These are phyloP conservation scores for Colletotrichum sp. DNA, from an alignment of 2,329 filamentous ascomycete species.

Conservation along the genomic window DNA sequence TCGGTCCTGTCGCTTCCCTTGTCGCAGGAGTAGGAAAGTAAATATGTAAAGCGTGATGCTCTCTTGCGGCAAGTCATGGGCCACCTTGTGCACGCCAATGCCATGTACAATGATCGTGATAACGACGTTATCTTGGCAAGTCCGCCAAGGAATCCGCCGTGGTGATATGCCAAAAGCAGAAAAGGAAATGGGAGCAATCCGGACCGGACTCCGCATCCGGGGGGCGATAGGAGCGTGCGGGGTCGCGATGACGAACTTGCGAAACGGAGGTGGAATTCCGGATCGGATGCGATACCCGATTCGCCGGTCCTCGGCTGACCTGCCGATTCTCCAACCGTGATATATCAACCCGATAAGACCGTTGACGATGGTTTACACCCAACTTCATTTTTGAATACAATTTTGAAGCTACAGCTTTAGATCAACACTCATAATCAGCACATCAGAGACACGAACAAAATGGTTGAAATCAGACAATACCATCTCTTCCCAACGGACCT, in stretches of 20 bases:
- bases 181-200: neutral
- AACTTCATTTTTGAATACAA: neutral
- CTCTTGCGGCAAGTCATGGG: neutral
- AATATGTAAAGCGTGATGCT: too few species aligned
- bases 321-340: neutral
- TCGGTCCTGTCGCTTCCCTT: too few species aligned
- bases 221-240: neutral
- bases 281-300: neutral
- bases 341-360: neutral
- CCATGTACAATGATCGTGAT: neutral
- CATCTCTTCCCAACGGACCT: conserved; percentile 46
- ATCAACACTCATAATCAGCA: too few species aligned
- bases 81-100: neutral
- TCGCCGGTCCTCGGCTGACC: neutral
- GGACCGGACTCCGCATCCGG: neutral
- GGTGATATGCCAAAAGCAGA: neutral
- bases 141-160: neutral
- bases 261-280: neutral
- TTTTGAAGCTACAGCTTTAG: too few species aligned
- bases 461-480: conserved; percentile 38
- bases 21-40: too few species aligned
- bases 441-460: conserved; percentile 13
- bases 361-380: rapidly evolving
- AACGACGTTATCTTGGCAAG: neutral
- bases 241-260: neutral